Base-by-base conservation (phyloP, 345 rosid species). In the Citrus medica region DNA sequence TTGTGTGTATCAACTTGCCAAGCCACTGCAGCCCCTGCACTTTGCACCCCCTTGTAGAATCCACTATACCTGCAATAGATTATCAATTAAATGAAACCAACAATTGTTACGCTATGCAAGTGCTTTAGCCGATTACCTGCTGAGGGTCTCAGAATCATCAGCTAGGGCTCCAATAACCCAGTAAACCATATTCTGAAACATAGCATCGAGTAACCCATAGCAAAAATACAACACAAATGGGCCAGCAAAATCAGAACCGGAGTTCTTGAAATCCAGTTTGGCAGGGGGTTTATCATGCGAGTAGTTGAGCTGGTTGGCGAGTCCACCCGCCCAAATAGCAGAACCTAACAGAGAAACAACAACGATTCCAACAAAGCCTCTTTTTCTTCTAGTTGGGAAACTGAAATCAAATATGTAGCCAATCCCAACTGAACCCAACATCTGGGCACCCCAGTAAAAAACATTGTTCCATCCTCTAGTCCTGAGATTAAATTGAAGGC, bases 81-180 rank as follows among this genome's bases (percentile, higher is more conserved):
- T n/a, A 27, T 28, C 25, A 37, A n/a, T n/a, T 58, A 58, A n/a
- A 22, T 58, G 25, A 58, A 58, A 22, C 62, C 62, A 58, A 7
- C 62, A 58, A 58, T 7, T n/a, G 27, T 7, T n/a, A 58, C 24
- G 27, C 62, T n/a, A 58, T n/a, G 27, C 28, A 9, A 58, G 12
- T n/a, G 24, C 0, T 21, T 22, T 19, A 66, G 10, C 16, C 4
- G 51, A 42, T 42, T 64, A 89, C 91, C 90, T 92, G 92, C 97
- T 95, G 46, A 95, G 93, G 40, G 90, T 92, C 85, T 86, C 90
- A 2, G 98, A 93, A 77, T 93, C 98, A 77, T 95, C 85, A 0
- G 99, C 98, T 66, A 95, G 80, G 14, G 98, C 91, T 10, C 98
- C 98, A n/a, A 95, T 95, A 66, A 93, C 79, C 97, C 99, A 95